Base-by-base conservation (phyloP, 176 grass and related monocot species). In the Alopecurus myosuroides region DNA sequence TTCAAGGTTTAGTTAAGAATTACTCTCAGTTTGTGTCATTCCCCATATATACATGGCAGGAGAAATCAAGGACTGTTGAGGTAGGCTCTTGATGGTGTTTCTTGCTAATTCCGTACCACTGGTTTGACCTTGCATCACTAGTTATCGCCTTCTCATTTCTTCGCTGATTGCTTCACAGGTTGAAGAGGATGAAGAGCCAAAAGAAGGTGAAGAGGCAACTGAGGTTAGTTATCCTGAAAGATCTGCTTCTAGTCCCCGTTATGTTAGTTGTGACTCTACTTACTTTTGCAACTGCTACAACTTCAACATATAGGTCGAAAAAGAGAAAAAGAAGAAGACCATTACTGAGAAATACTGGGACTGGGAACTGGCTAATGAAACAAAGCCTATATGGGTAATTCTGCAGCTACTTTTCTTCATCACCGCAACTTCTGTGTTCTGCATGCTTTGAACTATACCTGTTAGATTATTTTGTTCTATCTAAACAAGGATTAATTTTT, bases 341-440 rank as follows among this genome's bases (percentile, higher is more conserved):
- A 80, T 94, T 66, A 94, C 92, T 42, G 92, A 97, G 81, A 97
- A 97, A 76, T 94, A 94, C 57, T 97, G 95, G 95, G 95, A 94
- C 79, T 97, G 95, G 95, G 95, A 94, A 86, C 80, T 94, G 75
- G 77, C 88, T 49, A 97, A 97, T 75, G 95, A 97, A 77, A 97
- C 88, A 6, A 97, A 97, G 74, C 92, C 95, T 30, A 97, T 97
- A 78, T 97, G 95, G 95, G 95, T 93, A 63, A 91, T 81, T 5
- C 33, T 85, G 6, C 42, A 50, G n/a, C 74, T 14, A 46, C 25
- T 29, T 29, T 68, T 51, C 34, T 62, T 82, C 14, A 29, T 62
- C 9, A 42, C 53, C 76, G 26, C 23, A 42, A 65, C n/a, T 19
- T 70, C 46, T 77, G 6, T 77, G 6, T 2, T 22, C 20, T 79